phyloP scores from a whole-genome alignment of 176 grass and related monocot genomes.

The Oryza australiensis region DNA sequence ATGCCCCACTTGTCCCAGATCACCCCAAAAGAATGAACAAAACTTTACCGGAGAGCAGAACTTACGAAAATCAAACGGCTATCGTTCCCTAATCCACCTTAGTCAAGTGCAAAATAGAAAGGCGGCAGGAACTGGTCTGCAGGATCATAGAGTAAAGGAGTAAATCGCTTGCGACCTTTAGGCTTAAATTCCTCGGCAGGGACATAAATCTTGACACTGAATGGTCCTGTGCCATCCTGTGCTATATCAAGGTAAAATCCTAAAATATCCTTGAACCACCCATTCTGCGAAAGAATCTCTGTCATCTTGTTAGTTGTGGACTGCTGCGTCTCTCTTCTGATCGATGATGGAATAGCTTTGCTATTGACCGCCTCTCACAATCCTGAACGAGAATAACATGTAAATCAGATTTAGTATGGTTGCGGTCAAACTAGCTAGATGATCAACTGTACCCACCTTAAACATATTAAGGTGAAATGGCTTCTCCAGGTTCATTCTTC shows the following conservation, averaged over 20 bases:
- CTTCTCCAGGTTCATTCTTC: constrained; percentile 80
- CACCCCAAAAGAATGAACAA: constrained; percentile 49
- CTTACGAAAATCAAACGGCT: constrained; percentile 39
- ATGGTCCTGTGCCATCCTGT: not conserved
- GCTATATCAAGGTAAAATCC: constrained; percentile 29
- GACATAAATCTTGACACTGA: constrained; percentile 19
- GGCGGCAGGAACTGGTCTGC: not conserved
- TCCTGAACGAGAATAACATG: constrained; percentile 56
- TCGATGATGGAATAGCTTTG: constrained; percentile 97
- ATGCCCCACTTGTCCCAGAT: constrained; percentile 18
- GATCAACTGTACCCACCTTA: constrained; percentile 51
- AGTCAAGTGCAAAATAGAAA: constrained; percentile 40
- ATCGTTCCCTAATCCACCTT: constrained; percentile 34
- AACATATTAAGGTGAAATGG: constrained; percentile 90
- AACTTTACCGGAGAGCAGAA: constrained; percentile 15
- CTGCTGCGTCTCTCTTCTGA: constrained; percentile 80
- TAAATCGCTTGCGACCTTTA: constrained; percentile 24
- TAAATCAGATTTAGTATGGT: constrained; percentile 8
- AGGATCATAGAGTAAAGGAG: constrained; percentile 15
- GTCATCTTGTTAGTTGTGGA: constrained; percentile 63
- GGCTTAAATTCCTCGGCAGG: constrained; percentile 6
- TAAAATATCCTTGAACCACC: constrained; percentile 25
- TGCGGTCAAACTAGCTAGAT: constrained; percentile 8
- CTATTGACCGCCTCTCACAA: constrained; percentile 93
- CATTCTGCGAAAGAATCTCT: constrained; percentile 27